A percentile compares a stretch with the other conserved stretches of the same genome.
Evolutionary conservation across 2,329 filamentous ascomycete genomes (phyloP).

Genomic region (Diplodia sapinea): DNA sequence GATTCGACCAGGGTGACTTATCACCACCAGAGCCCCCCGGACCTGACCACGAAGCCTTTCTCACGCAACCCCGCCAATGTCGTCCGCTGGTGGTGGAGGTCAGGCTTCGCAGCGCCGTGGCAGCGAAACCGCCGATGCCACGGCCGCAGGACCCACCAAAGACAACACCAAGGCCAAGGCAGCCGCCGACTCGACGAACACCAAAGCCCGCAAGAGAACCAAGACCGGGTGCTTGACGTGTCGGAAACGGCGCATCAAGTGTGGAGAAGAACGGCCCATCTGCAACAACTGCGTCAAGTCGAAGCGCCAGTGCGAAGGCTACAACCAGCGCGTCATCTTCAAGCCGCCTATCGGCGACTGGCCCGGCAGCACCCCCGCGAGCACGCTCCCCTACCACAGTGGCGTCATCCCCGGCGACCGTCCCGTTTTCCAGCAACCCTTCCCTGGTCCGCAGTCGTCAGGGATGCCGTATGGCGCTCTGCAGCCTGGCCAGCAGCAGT

Average conservation of each 20-base stretch:
- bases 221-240: slow-evolving; percentile 96
- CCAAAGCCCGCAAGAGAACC: slow-evolving; percentile 61
- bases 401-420: slow-evolving; percentile 29
- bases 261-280: slow-evolving; percentile 83
- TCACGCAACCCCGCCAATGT: slow-evolving; percentile 8
- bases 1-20: slow-evolving; percentile 16
- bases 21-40: slow-evolving; percentile 7
- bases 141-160: slow-evolving; percentile 9
- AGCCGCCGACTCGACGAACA: slow-evolving; percentile 20
- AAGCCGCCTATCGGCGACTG: slow-evolving; percentile 70
- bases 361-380: slow-evolving; percentile 46
- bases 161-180: slow-evolving; percentile 24
- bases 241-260: slow-evolving; percentile 94
- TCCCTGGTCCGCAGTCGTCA: slow-evolving; percentile 12
- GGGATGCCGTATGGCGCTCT: not conserved
- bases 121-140: not conserved
- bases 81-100: slow-evolving; percentile 6
- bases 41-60: not conserved
- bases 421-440: slow-evolving; percentile 30
- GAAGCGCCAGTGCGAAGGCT: slow-evolving; percentile 82
- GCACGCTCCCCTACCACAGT: slow-evolving; percentile 32
- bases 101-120: slow-evolving; percentile 9
- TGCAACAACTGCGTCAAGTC: slow-evolving; percentile 88
- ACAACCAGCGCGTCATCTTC: slow-evolving; percentile 80
- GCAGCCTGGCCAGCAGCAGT: slow-evolving; percentile 25